phyloP scores from a whole-genome alignment of 306 rosid genomes.

The Prunus campanulata region DNA sequence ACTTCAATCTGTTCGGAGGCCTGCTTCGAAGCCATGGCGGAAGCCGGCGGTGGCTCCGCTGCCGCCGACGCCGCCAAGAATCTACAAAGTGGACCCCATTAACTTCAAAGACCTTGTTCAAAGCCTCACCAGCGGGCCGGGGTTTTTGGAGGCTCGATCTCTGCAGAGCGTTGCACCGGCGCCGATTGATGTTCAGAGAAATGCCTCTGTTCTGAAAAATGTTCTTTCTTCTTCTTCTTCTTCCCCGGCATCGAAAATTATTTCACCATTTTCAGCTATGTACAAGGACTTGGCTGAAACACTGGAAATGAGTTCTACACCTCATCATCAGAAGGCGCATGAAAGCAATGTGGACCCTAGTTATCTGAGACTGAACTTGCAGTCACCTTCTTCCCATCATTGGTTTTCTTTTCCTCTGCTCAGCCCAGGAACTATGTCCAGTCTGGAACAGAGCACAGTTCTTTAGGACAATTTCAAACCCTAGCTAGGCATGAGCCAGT shows the following conservation, averaged over 20 bases:
- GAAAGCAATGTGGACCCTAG: constrained; percentile 20
- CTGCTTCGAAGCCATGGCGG: constrained; percentile 52
- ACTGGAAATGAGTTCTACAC: constrained; percentile 18
- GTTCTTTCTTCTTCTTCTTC: background rate
- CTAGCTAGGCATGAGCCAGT: background rate
- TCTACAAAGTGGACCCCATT: constrained; percentile 73
- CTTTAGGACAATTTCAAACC: background rate
- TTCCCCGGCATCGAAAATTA: background rate
- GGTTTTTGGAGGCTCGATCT: constrained; percentile 27
- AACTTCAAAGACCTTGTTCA: constrained; percentile 76
- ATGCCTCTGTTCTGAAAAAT: background rate
- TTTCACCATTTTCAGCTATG: constrained; percentile 22
- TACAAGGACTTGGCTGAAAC: constrained; percentile 35
- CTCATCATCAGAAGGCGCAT: constrained; percentile 5
- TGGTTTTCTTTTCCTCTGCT: constrained; percentile 45
- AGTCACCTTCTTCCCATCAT: constrained; percentile 45
- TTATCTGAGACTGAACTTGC: constrained; percentile 39
- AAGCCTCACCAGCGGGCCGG: constrained; percentile 69
- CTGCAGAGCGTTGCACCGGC: constrained; percentile 36
- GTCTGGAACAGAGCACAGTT: constrained; percentile 28
- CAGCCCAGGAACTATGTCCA: constrained; percentile 39
- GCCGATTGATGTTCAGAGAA: constrained; percentile 1
- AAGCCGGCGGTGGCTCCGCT: constrained; percentile 57
- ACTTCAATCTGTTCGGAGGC: constrained; percentile 46
- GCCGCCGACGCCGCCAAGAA: constrained; percentile 44